Conservation (phyloP, 202 grass and related monocot species). For the Zizania palustris region DNA sequence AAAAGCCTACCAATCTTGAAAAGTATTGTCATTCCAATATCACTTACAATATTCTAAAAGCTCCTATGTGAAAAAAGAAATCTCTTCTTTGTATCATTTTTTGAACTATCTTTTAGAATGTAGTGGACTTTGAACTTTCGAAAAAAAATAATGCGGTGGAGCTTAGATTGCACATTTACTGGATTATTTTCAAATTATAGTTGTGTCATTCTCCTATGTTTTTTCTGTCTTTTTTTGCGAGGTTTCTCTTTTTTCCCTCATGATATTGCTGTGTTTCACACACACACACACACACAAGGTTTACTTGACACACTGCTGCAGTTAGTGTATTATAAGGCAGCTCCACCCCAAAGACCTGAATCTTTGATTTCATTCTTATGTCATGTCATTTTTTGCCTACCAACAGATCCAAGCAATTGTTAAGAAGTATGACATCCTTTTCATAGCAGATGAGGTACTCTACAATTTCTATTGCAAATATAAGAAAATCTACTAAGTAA, state of each 20-base stretch:
- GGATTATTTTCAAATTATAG: conserved; percentile 10
- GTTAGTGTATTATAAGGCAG: background rate
- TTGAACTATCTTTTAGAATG: background rate
- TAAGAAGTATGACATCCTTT: conserved; percentile 96
- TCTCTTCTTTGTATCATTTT: background rate
- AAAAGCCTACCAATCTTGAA: background rate
- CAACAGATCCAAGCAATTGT: conserved; percentile 83
- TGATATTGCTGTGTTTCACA: background rate
- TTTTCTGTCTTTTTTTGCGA: background rate
- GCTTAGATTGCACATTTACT: conserved; percentile 12
- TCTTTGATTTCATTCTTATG: background rate
- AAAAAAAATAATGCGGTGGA: background rate
- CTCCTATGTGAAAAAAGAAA: conserved; percentile 1
- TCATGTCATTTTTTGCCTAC: conserved; percentile 16
- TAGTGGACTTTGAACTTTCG: background rate
- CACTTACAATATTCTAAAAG: conserved; percentile 8
- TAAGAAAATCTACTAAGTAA: background rate
- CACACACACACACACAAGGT: background rate
- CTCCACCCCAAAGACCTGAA: background rate
- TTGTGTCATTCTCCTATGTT: conserved; percentile 5
- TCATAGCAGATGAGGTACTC: conserved; percentile 95
- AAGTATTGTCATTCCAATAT: background rate
- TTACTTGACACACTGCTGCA: background rate
- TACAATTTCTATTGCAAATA: background rate
- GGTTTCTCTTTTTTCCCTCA: background rate